Conservation (phyloP, 2,329 filamentous ascomycete species). For the Mariannaea sp. region DNA sequence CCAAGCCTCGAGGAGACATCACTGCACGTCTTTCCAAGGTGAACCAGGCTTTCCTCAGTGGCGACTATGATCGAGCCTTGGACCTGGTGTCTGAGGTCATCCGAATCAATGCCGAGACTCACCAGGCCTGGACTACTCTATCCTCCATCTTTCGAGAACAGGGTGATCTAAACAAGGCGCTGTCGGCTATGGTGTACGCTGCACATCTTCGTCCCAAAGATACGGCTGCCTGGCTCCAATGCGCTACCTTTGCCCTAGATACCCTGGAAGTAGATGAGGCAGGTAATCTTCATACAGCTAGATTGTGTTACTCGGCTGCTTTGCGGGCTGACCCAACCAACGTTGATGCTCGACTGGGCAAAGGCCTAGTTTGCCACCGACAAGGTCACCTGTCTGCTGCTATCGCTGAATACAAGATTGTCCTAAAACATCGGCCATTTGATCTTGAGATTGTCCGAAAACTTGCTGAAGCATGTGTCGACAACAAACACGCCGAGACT, state of each 20-base stretch:
- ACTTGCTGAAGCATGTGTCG: slow-evolving; percentile 61
- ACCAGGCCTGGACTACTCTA: slow-evolving; percentile 67
- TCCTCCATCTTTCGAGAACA: slow-evolving; percentile 65
- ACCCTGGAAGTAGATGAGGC: slow-evolving; percentile 53
- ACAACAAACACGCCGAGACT: slow-evolving; percentile 52
- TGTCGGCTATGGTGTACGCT: slow-evolving; percentile 65
- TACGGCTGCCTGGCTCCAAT: slow-evolving; percentile 61
- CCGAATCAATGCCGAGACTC: slow-evolving; percentile 69
- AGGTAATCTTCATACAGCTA: slow-evolving; percentile 57
- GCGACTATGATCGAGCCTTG: slow-evolving; percentile 64
- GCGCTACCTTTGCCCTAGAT: slow-evolving; percentile 61
- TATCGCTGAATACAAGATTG: slow-evolving; percentile 60
- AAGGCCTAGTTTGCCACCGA: slow-evolving; percentile 62
- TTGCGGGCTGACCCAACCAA: slow-evolving; percentile 62
- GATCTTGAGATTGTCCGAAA: slow-evolving; percentile 61
- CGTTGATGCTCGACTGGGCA: slow-evolving; percentile 61
- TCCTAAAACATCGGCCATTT: slow-evolving; percentile 56
- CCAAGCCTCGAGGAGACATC: slow-evolving; percentile 73
- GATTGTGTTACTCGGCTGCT: slow-evolving; percentile 64
- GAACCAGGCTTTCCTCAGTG: slow-evolving; percentile 68
- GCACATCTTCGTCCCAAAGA: slow-evolving; percentile 67
- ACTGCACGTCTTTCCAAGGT: slow-evolving; percentile 69
- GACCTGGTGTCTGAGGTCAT: slow-evolving; percentile 66
- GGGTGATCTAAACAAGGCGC: slow-evolving; percentile 59
- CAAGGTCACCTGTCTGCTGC: slow-evolving; percentile 59